Evolutionary conservation across 2,329 filamentous ascomycete genomes (phyloP).

Genomic region (Geoglossum cookeanum): DNA sequence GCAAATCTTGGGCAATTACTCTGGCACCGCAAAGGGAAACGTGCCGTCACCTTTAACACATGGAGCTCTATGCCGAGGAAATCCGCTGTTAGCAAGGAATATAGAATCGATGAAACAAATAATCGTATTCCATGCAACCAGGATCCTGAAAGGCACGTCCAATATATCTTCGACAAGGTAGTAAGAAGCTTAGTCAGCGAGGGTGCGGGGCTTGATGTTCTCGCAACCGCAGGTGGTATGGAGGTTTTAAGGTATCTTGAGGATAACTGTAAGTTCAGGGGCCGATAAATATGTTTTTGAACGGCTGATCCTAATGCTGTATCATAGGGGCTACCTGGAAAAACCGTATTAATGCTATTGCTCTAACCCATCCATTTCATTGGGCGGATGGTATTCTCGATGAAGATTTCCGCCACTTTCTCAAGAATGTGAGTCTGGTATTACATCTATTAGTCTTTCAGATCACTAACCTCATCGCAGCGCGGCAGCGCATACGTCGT

Average conservation of each 20-base stretch:
- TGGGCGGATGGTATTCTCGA: constrained; percentile 14
- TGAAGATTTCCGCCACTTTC: constrained; percentile 3
- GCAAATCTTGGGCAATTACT: constrained; percentile 60
- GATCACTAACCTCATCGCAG: constrained; percentile 17
- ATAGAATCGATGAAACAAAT: constrained; percentile 29
- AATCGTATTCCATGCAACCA: constrained; percentile 46
- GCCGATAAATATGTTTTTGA: background rate
- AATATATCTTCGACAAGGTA: constrained; percentile 45
- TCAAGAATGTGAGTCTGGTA: constrained; percentile 24
- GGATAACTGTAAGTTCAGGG: constrained; percentile 26
- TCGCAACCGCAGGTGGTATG: constrained; percentile 51
- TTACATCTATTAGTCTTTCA: background rate
- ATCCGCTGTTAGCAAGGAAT: constrained; percentile 40
- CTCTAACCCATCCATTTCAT: constrained; percentile 21
- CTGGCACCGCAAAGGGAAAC: constrained; percentile 49
- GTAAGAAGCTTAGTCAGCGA: constrained; percentile 29
- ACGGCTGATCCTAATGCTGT: background rate
- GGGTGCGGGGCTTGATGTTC: constrained; percentile 43
- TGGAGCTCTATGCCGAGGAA: constrained; percentile 41
- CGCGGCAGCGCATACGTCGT: constrained; percentile 41
- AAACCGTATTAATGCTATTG: constrained; percentile 21
- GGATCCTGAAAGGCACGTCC: constrained; percentile 39
- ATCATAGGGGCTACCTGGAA: constrained; percentile 21
- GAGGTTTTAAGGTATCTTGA: constrained; percentile 41
- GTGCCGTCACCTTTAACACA: constrained; percentile 37